A percentile compares a stretch with the other conserved stretches of the same genome.
phyloP scores from a whole-genome alignment of 2,329 filamentous ascomycete genomes.

The Fusarium caatingaense region DNA sequence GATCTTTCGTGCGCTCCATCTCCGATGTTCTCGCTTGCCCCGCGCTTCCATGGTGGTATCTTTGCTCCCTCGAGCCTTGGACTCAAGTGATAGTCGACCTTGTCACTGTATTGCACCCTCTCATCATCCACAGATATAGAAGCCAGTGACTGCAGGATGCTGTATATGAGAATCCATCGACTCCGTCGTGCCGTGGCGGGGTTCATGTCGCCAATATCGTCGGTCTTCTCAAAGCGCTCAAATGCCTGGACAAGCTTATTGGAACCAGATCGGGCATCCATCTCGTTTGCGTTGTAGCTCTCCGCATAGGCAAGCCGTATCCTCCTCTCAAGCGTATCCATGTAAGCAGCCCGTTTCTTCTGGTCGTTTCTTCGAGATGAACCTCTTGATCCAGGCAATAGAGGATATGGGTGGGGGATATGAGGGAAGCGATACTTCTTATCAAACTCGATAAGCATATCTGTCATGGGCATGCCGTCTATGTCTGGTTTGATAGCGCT shows the following conservation, averaged over 20 bases:
- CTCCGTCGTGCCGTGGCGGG: conserved; percentile 67
- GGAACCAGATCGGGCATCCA: conserved; percentile 61
- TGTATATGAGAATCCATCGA: conserved; percentile 71
- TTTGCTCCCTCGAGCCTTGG: conserved; percentile 57
- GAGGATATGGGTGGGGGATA: conserved; percentile 74
- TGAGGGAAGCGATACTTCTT: conserved; percentile 71
- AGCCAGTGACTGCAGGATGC: conserved; percentile 68
- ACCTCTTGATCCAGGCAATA: conserved; percentile 66
- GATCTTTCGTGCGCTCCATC: conserved; percentile 62
- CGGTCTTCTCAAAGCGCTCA: conserved; percentile 66
- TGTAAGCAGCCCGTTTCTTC: conserved; percentile 33
- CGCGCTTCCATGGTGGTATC: conserved; percentile 65
- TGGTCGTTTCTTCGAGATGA: conserved; percentile 52
- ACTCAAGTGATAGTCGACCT: conserved; percentile 68
- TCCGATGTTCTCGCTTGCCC: conserved; percentile 32
- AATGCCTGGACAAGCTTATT: conserved; percentile 68
- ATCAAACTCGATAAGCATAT: conserved; percentile 74
- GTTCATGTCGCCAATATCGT: conserved; percentile 62
- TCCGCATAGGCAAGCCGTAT: conserved; percentile 69
- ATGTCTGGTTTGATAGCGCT: conserved; percentile 62
- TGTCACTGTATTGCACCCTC: conserved; percentile 62
- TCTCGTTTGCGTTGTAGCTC: conserved; percentile 68
- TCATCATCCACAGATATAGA: conserved; percentile 69
- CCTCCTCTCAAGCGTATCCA: conserved; percentile 57
- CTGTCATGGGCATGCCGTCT: conserved; percentile 70